phyloP scores from a whole-genome alignment of 805 yeast species.

The Yamadazyma takamatsuzukensis region DNA sequence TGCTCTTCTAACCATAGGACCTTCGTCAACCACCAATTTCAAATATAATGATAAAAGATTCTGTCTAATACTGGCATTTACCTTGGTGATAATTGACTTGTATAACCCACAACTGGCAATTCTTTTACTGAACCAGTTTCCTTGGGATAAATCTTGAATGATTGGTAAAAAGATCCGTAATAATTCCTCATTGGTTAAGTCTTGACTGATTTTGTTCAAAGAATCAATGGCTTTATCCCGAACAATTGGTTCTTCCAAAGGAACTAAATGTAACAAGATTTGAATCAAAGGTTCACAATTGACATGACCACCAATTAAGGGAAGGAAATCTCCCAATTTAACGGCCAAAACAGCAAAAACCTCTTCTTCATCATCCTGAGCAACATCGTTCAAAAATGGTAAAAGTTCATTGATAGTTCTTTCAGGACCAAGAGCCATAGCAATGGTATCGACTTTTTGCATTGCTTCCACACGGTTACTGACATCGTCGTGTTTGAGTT shows the following conservation, averaged over 20 bases:
- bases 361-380: slow-evolving; percentile 97
- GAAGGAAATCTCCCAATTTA: slow-evolving; percentile 83
- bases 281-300: slow-evolving; percentile 51
- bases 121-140: slow-evolving; percentile 92
- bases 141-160: slow-evolving; percentile 72
- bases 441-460: slow-evolving; percentile 90
- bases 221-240: slow-evolving; percentile 92
- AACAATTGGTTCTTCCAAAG: slow-evolving; percentile 94
- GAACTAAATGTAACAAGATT: slow-evolving; percentile 77
- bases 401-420: slow-evolving; percentile 84
- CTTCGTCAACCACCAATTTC: slow-evolving; percentile 79
- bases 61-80: slow-evolving; percentile 51
- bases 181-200: slow-evolving; percentile 61
- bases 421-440: slow-evolving; percentile 91
- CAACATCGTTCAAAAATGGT: slow-evolving; percentile 85
- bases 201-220: slow-evolving; percentile 63
- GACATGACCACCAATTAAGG: slow-evolving; percentile 78
- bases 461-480: slow-evolving; percentile 91
- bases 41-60: slow-evolving; percentile 64
- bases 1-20: slow-evolving; percentile 97
- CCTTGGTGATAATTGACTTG: slow-evolving; percentile 61
- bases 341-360: slow-evolving; percentile 91
- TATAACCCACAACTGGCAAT: slow-evolving; percentile 90
- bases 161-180: slow-evolving; percentile 67
- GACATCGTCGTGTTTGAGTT: slow-evolving; percentile 93